phyloP scores from a whole-genome alignment of 331 rosid genomes.

The Saraca asoca region DNA sequence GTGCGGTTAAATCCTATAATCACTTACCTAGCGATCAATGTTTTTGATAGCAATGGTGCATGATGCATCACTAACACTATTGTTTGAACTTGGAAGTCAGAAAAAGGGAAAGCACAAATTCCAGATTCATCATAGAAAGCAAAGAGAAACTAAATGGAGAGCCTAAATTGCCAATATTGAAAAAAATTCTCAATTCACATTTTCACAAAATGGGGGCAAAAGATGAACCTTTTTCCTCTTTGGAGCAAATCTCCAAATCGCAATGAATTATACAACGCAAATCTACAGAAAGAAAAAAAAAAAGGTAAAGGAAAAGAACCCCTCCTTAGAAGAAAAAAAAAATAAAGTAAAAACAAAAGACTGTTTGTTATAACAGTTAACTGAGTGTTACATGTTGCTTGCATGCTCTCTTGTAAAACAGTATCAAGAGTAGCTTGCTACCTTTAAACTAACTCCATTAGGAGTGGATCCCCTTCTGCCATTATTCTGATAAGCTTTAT shows the following conservation, averaged over 20 bases:
- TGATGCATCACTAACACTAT: too few species aligned
- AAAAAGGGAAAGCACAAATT: not conserved
- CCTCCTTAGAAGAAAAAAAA: too few species aligned
- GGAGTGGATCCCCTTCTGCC: slow-evolving; percentile 97
- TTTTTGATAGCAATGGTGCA: too few species aligned
- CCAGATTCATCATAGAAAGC: slow-evolving; percentile 4
- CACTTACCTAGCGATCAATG: too few species aligned
- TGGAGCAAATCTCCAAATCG: slow-evolving; percentile 31
- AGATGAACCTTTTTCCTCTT: slow-evolving; percentile 28
- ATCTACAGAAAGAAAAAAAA: slow-evolving; percentile 35
- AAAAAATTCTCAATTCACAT: slow-evolving; percentile 54
- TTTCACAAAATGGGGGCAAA: slow-evolving; percentile 42
- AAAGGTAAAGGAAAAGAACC: not conserved
- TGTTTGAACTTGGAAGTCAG: not conserved
- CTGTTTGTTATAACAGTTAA: slow-evolving; percentile 40
- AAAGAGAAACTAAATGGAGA: slow-evolving; percentile 46
- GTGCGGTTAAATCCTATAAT: too few species aligned
- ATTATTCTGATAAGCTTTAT: slow-evolving; percentile 84
- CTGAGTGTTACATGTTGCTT: slow-evolving; percentile 50
- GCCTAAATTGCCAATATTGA: slow-evolving; percentile 44
- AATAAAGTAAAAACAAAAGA: slow-evolving; percentile 14
- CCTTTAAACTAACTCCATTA: slow-evolving; percentile 90
- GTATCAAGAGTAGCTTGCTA: too few species aligned
- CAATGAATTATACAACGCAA: slow-evolving; percentile 50
- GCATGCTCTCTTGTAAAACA: too few species aligned